These are phyloP conservation scores for Torulaspora indica DNA, from an alignment of 805 yeast species.

Conservation along the genomic window DNA sequence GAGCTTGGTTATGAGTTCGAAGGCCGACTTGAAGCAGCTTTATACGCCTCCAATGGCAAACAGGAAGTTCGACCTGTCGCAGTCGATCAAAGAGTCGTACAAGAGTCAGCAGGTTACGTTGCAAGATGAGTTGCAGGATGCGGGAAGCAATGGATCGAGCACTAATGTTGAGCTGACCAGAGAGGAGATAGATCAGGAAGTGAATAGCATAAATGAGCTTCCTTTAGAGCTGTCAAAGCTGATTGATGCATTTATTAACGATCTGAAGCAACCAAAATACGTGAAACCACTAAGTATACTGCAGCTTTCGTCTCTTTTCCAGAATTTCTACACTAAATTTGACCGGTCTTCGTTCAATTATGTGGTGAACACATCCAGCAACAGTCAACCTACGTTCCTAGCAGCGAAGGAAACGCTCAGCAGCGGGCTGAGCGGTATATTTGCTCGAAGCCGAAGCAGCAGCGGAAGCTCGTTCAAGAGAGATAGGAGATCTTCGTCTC, in stretches of 20 bases:
- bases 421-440: conserved; percentile 36
- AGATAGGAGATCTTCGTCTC: conserved; percentile 32
- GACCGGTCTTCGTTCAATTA: conserved; percentile 33
- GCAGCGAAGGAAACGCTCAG: conserved; percentile 32
- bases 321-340: conserved; percentile 30
- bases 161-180: conserved; percentile 16
- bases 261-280: conserved; percentile 36
- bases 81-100: conserved; percentile 30
- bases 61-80: conserved; percentile 25
- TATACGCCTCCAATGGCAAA: conserved; percentile 34
- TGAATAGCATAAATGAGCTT: conserved; percentile 18
- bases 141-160: conserved; percentile 6
- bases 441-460: conserved; percentile 35
- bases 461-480: conserved; percentile 25
- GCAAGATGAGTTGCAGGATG: conserved; percentile 12
- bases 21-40: conserved; percentile 15
- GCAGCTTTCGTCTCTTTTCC: conserved; percentile 33
- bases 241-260: conserved; percentile 31
- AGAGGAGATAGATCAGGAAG: conserved; percentile 26
- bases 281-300: conserved; percentile 28
- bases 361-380: conserved; percentile 7
- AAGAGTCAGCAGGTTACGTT: conserved; percentile 9
- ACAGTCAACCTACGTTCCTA: conserved; percentile 18
- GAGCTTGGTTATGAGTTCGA: conserved; percentile 3
- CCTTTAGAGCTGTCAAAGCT: conserved; percentile 28